A percentile compares a stretch with the other conserved stretches of the same genome.
Conservation (phyloP, 345 rosid genomes). For the Brassica juncea region DNA sequence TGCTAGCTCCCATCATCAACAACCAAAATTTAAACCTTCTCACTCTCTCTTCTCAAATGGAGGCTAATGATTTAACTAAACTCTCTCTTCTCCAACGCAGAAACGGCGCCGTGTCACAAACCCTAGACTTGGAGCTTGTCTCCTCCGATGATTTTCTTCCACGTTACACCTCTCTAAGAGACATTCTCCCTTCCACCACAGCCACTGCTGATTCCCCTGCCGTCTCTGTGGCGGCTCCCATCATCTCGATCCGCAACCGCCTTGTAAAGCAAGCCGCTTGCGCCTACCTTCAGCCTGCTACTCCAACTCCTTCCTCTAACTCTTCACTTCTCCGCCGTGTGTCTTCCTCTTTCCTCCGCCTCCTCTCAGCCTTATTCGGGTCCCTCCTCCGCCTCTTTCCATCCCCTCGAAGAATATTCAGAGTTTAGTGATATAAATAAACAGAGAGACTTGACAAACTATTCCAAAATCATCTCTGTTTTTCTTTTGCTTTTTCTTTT, state of each 20-base stretch:
- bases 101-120: slow-evolving; percentile 31
- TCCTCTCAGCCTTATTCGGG: slow-evolving; percentile 23
- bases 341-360: slow-evolving; percentile 43
- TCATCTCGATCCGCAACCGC: slow-evolving; percentile 74
- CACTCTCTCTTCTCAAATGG: slow-evolving; percentile 25
- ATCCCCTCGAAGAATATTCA: slow-evolving; percentile 22
- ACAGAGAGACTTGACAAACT: neutral
- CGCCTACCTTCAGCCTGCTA: slow-evolving; percentile 86
- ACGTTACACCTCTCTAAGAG: slow-evolving; percentile 75
- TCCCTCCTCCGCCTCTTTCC: slow-evolving; percentile 35
- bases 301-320: slow-evolving; percentile 52
- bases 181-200: slow-evolving; percentile 55
- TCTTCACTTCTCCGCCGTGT: slow-evolving; percentile 54
- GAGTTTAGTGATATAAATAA: slow-evolving; percentile 8
- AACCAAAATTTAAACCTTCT: slow-evolving; percentile 18
- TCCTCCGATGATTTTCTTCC: slow-evolving; percentile 30
- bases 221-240: slow-evolving; percentile 29
- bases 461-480: slow-evolving; percentile 2
- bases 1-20: slow-evolving; percentile 2
- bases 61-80: slow-evolving; percentile 22
- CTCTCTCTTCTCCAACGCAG: slow-evolving; percentile 39
- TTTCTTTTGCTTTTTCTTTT: neutral
- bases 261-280: slow-evolving; percentile 95
- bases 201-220: slow-evolving; percentile 59
- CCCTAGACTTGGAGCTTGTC: slow-evolving; percentile 43